Base-by-base conservation (phyloP, 1,139 yeast genomes). In the Kurtzmaniella natalensis region DNA sequence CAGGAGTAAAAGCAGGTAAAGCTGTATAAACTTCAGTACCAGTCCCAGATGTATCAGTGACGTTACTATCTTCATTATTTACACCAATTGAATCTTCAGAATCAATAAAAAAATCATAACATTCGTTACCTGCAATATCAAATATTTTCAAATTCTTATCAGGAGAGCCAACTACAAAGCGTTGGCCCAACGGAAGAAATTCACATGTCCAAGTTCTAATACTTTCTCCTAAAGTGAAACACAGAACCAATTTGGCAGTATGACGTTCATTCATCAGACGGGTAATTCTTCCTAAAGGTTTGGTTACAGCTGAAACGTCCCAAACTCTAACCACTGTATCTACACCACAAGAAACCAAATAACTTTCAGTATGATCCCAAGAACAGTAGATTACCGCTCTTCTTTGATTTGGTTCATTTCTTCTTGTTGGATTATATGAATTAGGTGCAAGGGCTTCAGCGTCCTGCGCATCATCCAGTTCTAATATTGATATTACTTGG, bases 301-400 rank as follows among this genome's bases (percentile, higher is more conserved):
- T 6, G 11, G 30, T 32, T 18, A 26, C 18, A 5, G 22, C 23
- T 6, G 28, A 6, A n/a, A 81, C 63, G 42, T 76, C 76, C 85
- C 94, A 85, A 5, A 86, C 67, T 33, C 80, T 67, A 7, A 82
- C 78, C 17, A 71, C 67, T 18, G 78, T 77, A 53, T 85, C 92
- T 48, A 71, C 71, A 4, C 88, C 77, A 39, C 89, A 78, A 13
- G 86, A 72, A 11, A 86, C 73, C 23, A 86, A 48, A 44, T 72
- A 74, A n/a, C 68, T 56, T 47, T 84, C 89, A 40, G 78, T 75
- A 0, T 81, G 79, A 8, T 89, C 86, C 85, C 95, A 80, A 50
- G 52, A 79, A 64, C 47, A 83, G 41, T 78, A 80, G 25, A 85
- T 68, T 2, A 88, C 79, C 1, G 89, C 79, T 40, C 74, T 77